These are phyloP conservation scores for Sordariomycetes sp. DNA, from an alignment of 2,329 filamentous ascomycete species.

Conservation along the genomic window DNA sequence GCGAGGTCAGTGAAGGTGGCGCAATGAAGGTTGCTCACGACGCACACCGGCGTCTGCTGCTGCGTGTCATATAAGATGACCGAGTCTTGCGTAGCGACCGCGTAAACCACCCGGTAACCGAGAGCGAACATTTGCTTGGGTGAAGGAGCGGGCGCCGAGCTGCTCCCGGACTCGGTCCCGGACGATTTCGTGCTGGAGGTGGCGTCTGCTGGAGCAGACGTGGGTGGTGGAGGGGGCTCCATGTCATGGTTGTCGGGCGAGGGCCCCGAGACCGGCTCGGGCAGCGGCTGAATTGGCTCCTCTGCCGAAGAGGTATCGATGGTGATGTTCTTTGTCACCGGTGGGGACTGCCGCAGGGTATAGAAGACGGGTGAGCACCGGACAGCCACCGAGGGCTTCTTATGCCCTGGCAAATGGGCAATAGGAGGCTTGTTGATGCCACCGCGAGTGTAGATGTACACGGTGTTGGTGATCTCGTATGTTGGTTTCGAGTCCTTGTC, in stretches of 20 bases:
- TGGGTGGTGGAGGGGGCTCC: conserved; percentile 68
- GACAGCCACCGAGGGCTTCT: conserved; percentile 94
- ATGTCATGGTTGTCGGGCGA: conserved; percentile 52
- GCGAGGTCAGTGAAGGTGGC: conserved; percentile 94
- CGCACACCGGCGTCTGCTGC: conserved; percentile 82
- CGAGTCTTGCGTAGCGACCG: conserved; percentile 92
- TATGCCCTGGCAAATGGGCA: conserved; percentile 89
- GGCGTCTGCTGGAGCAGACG: conserved; percentile 36
- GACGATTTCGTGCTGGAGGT: conserved; percentile 38
- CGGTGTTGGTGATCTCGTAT: conserved; percentile 90
- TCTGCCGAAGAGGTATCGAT: conserved; percentile 88
- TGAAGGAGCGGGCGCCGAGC: conserved; percentile 35
- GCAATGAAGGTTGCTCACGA: conserved; percentile 95
- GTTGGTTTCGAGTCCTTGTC: conserved; percentile 59
- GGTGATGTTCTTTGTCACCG: conserved; percentile 76
- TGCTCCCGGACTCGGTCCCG: conserved; percentile 20
- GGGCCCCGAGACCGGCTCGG: conserved; percentile 66
- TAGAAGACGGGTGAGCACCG: conserved; percentile 90
- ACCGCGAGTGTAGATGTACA: conserved; percentile 94
- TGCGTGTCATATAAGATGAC: conserved; percentile 95
- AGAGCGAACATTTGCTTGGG: conserved; percentile 68
- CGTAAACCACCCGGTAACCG: conserved; percentile 90
- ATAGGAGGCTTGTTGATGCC: conserved; percentile 95
- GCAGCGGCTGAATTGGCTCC: conserved; percentile 71
- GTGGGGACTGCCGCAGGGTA: conserved; percentile 57